Percentiles rank a stretch among this genome's conserved stretches.
phyloP scores from a whole-genome alignment of 2,329 filamentous ascomycete genomes.

The Onygenales sp. region DNA sequence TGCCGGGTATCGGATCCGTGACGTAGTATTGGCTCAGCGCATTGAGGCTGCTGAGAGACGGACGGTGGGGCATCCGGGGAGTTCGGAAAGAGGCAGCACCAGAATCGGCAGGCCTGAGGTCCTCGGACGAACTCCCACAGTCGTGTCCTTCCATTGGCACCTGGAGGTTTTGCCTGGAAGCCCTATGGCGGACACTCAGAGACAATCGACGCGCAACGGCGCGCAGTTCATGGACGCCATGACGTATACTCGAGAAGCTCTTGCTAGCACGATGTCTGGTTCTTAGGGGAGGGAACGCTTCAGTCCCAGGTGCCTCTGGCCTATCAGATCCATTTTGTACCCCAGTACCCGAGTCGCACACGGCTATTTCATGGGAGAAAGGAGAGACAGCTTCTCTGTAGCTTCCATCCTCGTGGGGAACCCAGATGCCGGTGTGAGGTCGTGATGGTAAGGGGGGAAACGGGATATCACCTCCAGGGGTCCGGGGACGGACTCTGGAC shows the following conservation, averaged over 20 bases:
- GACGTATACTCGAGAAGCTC: slow-evolving; percentile 34
- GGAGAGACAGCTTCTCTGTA: slow-evolving; percentile 7
- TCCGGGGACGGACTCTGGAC: slow-evolving; percentile 27
- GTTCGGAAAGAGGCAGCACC: slow-evolving; percentile 19
- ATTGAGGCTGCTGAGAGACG: slow-evolving; percentile 26
- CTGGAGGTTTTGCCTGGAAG: slow-evolving; percentile 3
- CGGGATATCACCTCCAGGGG: slow-evolving; percentile 17
- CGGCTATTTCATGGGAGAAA: slow-evolving; percentile 6
- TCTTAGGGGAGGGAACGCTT: not conserved
- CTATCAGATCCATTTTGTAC: not conserved
- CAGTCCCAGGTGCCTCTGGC: not conserved
- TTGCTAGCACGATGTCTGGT: slow-evolving; percentile 18
- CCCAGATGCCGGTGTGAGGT: slow-evolving; percentile 9
- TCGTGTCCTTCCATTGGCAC: slow-evolving; percentile 1
- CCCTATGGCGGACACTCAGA: slow-evolving; percentile 28
- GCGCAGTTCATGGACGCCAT: slow-evolving; percentile 32
- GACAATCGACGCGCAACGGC: slow-evolving; percentile 33
- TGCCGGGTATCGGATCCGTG: slow-evolving; percentile 25
- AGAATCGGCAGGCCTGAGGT: slow-evolving; percentile 13
- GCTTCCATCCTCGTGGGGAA: slow-evolving; percentile 6
- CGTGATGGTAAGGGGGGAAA: slow-evolving; percentile 1
- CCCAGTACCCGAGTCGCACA: not conserved
- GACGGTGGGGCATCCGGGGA: slow-evolving; percentile 24
- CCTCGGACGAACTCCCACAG: slow-evolving; percentile 2
- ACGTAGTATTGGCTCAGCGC: slow-evolving; percentile 22